phyloP scores from a whole-genome alignment of 306 rosid genomes.

The Medicago arabica region DNA sequence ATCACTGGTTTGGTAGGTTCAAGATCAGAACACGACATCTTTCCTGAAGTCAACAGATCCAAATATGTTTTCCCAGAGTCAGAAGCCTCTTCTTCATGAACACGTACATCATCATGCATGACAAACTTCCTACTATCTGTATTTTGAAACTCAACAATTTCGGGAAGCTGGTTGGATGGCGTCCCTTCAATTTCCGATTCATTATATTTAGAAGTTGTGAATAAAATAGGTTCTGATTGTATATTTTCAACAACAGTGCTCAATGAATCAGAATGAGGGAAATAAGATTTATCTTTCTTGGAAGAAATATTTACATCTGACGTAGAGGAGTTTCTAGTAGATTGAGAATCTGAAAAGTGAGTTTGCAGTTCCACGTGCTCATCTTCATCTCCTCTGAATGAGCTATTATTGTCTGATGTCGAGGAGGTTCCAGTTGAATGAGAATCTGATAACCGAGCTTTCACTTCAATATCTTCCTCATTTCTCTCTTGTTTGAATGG shows the following conservation, averaged over 20 bases:
- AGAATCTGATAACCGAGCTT: conserved; percentile 49
- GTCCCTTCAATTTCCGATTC: conserved; percentile 47
- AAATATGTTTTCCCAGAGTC: conserved; percentile 46
- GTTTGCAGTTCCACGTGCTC: conserved; percentile 51
- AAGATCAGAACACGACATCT: conserved; percentile 43
- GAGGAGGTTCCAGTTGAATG: conserved; percentile 48
- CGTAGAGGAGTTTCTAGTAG: conserved; percentile 62
- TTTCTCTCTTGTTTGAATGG: conserved; percentile 67
- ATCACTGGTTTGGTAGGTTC: conserved; percentile 46
- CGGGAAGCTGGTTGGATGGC: conserved; percentile 43
- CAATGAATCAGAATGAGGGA: conserved; percentile 25
- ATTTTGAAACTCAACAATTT: conserved; percentile 46
- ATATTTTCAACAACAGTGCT: no score
- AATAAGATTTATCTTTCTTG: conserved; percentile 58
- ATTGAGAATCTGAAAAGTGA: conserved; percentile 71
- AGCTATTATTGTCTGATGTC: conserved; percentile 42
- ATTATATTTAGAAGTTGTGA: neutral
- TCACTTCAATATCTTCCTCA: conserved; percentile 42
- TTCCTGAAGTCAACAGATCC: conserved; percentile 46
- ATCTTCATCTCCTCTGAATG: conserved; percentile 44
- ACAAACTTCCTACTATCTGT: conserved; percentile 43
- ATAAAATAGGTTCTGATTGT: no score
- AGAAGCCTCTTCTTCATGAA: conserved; percentile 51
- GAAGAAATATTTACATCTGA: conserved; percentile 61
- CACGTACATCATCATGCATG: conserved; percentile 42